Evolutionary conservation across 73 alveolate genomes (phyloP).

Genomic region (Symbiodinium natans): DNA sequence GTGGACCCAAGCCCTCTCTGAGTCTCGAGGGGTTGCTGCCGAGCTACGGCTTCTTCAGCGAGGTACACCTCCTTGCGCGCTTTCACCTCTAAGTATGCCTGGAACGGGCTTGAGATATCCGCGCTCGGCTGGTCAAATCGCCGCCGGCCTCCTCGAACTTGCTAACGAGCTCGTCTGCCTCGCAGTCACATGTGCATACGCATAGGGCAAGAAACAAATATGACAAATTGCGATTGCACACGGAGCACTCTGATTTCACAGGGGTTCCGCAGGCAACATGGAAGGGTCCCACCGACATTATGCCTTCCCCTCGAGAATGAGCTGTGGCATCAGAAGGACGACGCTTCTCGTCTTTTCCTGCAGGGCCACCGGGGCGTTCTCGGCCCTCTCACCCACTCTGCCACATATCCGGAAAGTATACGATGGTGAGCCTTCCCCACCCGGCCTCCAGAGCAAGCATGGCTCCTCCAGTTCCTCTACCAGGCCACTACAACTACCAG

Average conservation of each 20-base stretch:
- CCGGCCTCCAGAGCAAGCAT: slow-evolving; percentile 7
- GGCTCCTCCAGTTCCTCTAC: background rate
- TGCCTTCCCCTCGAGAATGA: slow-evolving; percentile 66
- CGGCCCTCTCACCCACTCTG: background rate
- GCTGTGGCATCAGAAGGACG: slow-evolving; percentile 75
- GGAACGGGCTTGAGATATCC: background rate
- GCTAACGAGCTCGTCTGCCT: slow-evolving; percentile 81
- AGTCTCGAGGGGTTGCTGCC: too few relatives aligned
- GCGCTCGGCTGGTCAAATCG: background rate
- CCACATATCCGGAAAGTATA: too few relatives aligned
- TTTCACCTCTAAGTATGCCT: slow-evolving; percentile 75
- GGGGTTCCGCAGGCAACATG: too few relatives aligned
- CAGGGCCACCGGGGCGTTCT: background rate
- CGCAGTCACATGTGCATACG: background rate
- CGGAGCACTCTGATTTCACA: too few relatives aligned
- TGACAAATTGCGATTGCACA: too few relatives aligned
- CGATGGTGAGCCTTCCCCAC: too few relatives aligned
- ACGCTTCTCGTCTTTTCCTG: slow-evolving; percentile 84
- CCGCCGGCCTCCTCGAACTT: slow-evolving; percentile 59
- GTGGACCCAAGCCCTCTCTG: too few relatives aligned
- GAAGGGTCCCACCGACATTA: too few relatives aligned
- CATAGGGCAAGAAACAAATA: background rate
- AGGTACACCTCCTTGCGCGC: slow-evolving; percentile 91
- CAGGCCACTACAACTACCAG: background rate
- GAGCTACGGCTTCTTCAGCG: slow-evolving; percentile 54